Evolutionary conservation across 345 rosid genomes (phyloP).

Genomic region (Acer yangbiense): DNA sequence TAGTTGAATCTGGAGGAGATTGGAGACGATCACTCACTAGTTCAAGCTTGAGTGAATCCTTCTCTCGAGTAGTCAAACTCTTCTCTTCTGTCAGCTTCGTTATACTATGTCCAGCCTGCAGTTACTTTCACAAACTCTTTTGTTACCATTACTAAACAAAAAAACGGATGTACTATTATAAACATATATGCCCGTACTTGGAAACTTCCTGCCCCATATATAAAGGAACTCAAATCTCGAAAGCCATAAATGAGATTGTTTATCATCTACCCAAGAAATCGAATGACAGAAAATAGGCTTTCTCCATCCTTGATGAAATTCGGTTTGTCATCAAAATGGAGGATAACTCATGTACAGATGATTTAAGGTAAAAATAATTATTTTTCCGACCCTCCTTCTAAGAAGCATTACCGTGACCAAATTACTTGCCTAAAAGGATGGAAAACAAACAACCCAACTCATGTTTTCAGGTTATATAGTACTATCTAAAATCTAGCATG

Average conservation of each 20-base stretch:
- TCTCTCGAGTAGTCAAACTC: conserved; percentile 32
- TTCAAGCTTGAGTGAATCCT: conserved; percentile 38
- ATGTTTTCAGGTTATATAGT: background rate
- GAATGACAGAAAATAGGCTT: conserved; percentile 7
- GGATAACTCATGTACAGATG: background rate
- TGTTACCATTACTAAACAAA: background rate
- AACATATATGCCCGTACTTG: background rate
- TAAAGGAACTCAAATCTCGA: background rate
- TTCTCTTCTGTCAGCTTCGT: conserved; percentile 44
- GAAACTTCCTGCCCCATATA: background rate
- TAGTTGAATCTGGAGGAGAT: too few species aligned
- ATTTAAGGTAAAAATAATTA: background rate
- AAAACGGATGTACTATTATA: too few species aligned
- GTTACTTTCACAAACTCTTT: background rate
- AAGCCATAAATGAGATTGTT: background rate
- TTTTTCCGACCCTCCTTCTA: too few species aligned
- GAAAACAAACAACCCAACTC: too few species aligned
- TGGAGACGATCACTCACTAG: conserved; percentile 33
- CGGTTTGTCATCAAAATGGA: background rate
- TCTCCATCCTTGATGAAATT: background rate
- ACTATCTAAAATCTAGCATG: conserved; percentile 1
- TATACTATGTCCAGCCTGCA: conserved; percentile 52
- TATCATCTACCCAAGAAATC: background rate
- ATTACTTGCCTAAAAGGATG: background rate
- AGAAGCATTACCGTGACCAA: background rate